These are phyloP conservation scores for Naegleria gruberi DNA, from an alignment of 208 protist genomes.

Conservation along the genomic window DNA sequence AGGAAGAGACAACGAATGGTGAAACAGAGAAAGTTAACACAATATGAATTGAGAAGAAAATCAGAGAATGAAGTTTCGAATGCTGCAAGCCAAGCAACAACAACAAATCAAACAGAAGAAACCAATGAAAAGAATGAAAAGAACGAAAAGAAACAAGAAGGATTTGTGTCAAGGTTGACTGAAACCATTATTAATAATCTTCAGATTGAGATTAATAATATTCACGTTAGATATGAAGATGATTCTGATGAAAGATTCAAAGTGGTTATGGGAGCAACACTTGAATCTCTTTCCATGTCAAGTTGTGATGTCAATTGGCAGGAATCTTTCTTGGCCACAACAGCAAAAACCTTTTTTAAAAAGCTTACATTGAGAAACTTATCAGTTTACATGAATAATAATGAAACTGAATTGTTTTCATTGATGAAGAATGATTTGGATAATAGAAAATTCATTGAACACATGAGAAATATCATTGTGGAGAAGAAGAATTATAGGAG, in stretches of 20 bases:
- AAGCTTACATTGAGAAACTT: no score
- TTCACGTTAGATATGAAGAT: neutral
- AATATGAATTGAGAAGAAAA: no score
- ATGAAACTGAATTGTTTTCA: no score
- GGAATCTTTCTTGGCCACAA: neutral
- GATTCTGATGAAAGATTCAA: neutral
- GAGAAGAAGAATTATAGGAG: no score
- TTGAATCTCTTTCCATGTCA: neutral
- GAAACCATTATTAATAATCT: neutral
- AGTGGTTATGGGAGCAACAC: neutral
- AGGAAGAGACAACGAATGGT: neutral
- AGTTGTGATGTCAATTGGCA: neutral
- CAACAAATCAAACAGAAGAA: neutral
- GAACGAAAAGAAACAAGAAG: neutral
- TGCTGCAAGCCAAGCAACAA: neutral
- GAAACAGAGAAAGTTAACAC: neutral
- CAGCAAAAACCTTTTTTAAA: neutral
- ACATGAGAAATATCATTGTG: no score
- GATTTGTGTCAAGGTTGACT: neutral
- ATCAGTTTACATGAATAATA: no score
- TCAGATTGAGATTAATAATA: neutral
- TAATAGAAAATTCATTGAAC: no score
- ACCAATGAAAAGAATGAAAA: neutral
- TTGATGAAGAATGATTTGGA: no score
- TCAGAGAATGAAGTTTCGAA: neutral